Evolutionary conservation across 1,284 basidiomycete species (phyloP), one percentile per base, ranked within the genome.

Genomic region (Lentinula novae-zelandiae): DNA sequence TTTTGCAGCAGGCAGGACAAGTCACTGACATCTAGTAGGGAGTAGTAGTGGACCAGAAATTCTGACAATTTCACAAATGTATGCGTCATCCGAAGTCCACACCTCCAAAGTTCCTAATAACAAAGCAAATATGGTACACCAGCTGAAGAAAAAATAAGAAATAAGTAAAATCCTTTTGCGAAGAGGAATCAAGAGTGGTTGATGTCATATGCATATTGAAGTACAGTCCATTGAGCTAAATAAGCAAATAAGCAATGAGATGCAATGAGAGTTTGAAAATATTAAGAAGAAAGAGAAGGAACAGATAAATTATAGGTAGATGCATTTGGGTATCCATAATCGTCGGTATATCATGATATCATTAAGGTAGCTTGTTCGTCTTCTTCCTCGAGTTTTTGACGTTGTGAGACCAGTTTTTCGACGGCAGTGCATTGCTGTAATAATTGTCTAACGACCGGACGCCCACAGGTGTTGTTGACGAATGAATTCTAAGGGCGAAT

Each of bases 371-470:
- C 39, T 56, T 52, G 20, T 9, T 56, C 54, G 6, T 58, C 57
- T 44, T 31, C 34, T 27, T 51, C 49, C 44, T 33, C 57, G 1
- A 44, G 33, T 13, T 58, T 50, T 48, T 52, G 22, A 31, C 57
- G 71, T 61, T 70, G 68, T 65, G 80, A 75, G 60, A 83, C 74
- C 50, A 69, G 67, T 69, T 83, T 80, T 72, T 92, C 89, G 63
- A 90, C 85, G 46, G 81, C 73, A 69, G 79, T 83, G 71, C 89
- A 91, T 66, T 86, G 84, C 39, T 80, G 76, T 56, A 92, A 79
- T 51, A 92, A 73, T 63, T 87, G 82, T 39, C 84, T 73, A 62
- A 90, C 81, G 42, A 87, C 85, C 36, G 78, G 72, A 38, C 87
- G 85, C 33, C 86, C 85, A 69, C 86, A 87, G 1, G 86, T 83